A percentile compares a stretch with the other conserved stretches of the same genome.
Evolutionary conservation across 2,329 filamentous ascomycete genomes (phyloP).

Genomic region (Cytospora schulzeri): DNA sequence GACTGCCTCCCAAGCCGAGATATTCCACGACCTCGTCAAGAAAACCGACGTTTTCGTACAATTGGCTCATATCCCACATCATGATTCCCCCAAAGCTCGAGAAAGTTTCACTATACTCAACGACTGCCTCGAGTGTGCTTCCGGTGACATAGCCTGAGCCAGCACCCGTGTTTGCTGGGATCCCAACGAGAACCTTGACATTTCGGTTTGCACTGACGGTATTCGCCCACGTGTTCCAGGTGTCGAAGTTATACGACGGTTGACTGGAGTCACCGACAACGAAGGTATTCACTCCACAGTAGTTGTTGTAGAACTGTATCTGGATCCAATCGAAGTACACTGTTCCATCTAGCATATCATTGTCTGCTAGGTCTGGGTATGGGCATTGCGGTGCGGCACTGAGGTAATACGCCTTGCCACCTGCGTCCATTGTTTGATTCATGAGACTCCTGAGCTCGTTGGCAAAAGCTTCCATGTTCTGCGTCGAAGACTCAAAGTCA

Average conservation of each 20-base stretch:
- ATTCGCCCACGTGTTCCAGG: conserved; percentile 68
- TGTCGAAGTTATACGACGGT: conserved; percentile 61
- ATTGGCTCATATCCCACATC: conserved; percentile 69
- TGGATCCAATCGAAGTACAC: conserved; percentile 63
- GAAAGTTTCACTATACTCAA: conserved; percentile 57
- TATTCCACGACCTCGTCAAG: conserved; percentile 46
- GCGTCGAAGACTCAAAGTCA: conserved; percentile 66
- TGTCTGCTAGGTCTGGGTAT: conserved; percentile 63
- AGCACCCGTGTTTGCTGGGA: conserved; percentile 57
- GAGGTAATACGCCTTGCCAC: conserved; percentile 58
- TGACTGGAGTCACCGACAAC: conserved; percentile 45
- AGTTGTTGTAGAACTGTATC: conserved; percentile 72
- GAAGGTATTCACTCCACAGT: conserved; percentile 60
- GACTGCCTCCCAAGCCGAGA: conserved; percentile 32
- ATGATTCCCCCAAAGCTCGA: conserved; percentile 67
- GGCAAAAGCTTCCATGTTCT: conserved; percentile 64
- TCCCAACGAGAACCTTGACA: conserved; percentile 64
- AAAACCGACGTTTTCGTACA: conserved; percentile 60
- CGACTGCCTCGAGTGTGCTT: conserved; percentile 49
- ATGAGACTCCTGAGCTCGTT: conserved; percentile 58
- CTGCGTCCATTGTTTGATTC: conserved; percentile 50
- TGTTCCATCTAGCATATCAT: conserved; percentile 55
- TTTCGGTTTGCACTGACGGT: conserved; percentile 57
- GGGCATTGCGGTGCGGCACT: conserved; percentile 70
- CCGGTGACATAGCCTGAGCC: conserved; percentile 58